phyloP scores from a whole-genome alignment of 257 asterid genomes.

The Solanum ossicruentum region DNA sequence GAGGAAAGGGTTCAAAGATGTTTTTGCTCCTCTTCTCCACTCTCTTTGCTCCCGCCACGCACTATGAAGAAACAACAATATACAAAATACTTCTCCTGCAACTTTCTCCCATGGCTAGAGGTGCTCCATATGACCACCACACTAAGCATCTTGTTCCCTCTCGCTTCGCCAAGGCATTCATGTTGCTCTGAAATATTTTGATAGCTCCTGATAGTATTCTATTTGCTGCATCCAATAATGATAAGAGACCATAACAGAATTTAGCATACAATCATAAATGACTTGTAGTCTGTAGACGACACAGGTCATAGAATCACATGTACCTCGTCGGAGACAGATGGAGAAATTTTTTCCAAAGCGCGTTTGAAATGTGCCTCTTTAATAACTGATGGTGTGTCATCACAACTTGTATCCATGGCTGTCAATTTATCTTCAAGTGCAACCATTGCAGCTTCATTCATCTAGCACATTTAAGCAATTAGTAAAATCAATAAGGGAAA shows the following conservation, averaged over 20 bases:
- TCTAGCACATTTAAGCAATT: conserved; percentile 12
- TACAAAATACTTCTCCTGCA: too few relatives aligned
- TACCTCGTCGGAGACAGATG: conserved; percentile 64
- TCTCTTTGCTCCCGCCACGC: background rate
- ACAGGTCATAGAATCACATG: background rate
- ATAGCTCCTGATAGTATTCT: conserved; percentile 30
- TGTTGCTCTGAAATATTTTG: conserved; percentile 22
- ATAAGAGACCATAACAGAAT: background rate
- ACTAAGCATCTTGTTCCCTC: background rate
- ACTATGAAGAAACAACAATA: too few relatives aligned
- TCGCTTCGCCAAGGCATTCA: background rate
- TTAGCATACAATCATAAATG: background rate
- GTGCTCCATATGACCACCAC: background rate
- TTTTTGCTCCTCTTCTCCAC: background rate
- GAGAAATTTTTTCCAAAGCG: conserved; percentile 44
- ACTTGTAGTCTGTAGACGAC: background rate
- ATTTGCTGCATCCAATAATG: conserved; percentile 45
- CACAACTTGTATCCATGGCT: conserved; percentile 1
- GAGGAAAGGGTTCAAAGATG: background rate
- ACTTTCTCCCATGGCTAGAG: too few relatives aligned
- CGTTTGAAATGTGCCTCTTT: conserved; percentile 43
- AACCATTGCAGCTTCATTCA: conserved; percentile 54
- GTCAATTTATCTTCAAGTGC: conserved; percentile 39
- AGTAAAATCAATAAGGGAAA: background rate
- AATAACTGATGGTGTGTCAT: conserved; percentile 24